Evolutionary conservation across 768 basidiomycete species (phyloP), one percentile per base, ranked within the genome.

Genomic region (Xerocomellus amylosporus): DNA sequence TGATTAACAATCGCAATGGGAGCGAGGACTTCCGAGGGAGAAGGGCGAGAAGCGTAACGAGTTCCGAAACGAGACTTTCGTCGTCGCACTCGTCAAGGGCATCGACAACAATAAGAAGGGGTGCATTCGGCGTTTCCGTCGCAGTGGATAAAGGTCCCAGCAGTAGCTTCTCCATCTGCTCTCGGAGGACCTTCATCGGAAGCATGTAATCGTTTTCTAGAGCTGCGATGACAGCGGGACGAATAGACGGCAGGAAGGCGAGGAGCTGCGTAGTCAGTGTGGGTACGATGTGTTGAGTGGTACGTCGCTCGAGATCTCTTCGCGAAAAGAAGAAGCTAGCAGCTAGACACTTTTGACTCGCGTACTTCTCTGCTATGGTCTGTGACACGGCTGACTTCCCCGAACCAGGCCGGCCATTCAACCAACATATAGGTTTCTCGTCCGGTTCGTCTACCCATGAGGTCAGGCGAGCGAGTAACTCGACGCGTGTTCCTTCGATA

Each of bases 271-370:
- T 68, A 1, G 67, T 68, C 28, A 75, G 49, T 0, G 74, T 72
- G 1, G 72, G 56, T 8, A 74, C 47, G 5, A 75, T 56, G 12
- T 58, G 56, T 28, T 51, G 58, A 3, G 61, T 63, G 9, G 60
- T 59, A 2, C 61, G 64, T 12, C 71, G 59, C 24, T 59, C 63
- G 9, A 56, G 41, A 34, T 67, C 66, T 14, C 62, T 59, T n/a
- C 67, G 56, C 0, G 67, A 73, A 59, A 74, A 73, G 56, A 75
- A 75, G 58, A 72, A 75, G 44, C 67, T 70, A 0, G 69, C 72
- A 30, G 67, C 69, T 10, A 74, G 63, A 7, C 65, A 63, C 15
- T 46, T 17, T 51, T 57, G 31, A 24, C 22, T 33, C 40, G 54
- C 50, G 39, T 60, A 66, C 30, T 56, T 65, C 53, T 73, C 61